Evolutionary conservation across 1,139 yeast genomes (phyloP), one percentile per base, ranked within the genome.

Genomic region (Yamadazyma triangularis): DNA sequence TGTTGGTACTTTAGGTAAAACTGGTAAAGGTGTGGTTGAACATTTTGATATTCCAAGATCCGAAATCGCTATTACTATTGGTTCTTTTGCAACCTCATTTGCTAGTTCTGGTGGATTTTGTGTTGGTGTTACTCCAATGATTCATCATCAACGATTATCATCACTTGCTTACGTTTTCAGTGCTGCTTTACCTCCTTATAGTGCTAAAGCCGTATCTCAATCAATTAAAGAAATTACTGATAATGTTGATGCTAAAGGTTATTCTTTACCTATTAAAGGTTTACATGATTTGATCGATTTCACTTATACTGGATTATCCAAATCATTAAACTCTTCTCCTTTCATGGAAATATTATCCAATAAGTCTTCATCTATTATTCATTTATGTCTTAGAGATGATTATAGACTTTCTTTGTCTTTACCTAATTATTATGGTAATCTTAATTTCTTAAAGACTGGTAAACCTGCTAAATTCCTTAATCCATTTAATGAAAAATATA

Each of bases 41-140:
- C 78, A 72, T 47, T 77, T 60, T 41, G 71, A 72, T 25, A 63
- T 83, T 46, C 78, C 89, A 32, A 68, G 86, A 42, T 58, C 65
- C 2, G 82, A 79, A 34, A 69, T 91, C 37, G 93, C 91, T 43
- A 80, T 91, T 42, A 84, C 95, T 9, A 73, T 87, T 37, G 96
- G 96, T 18, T 79, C 95, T 3, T 62, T 91, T 69, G 94, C 96
- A 8, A 71, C 72, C 26, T 70, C 95, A 0, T 71, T 89, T 44
- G 93, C 89, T n/a, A 71, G 94, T 8, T 80, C 93, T 26, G 99
- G 99, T 41, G 98, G 96, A 1, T 91, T 87, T 58, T 91, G 95
- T 53, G 86, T 86, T 15, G 98, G 97, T 37, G 82, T 77, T 25
- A 60, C 64, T 24, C 81, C 82, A 36, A 86, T 91, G 89, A 78